Conservation (phyloP, 345 rosid species). For the Rubroshorea leprosula region DNA sequence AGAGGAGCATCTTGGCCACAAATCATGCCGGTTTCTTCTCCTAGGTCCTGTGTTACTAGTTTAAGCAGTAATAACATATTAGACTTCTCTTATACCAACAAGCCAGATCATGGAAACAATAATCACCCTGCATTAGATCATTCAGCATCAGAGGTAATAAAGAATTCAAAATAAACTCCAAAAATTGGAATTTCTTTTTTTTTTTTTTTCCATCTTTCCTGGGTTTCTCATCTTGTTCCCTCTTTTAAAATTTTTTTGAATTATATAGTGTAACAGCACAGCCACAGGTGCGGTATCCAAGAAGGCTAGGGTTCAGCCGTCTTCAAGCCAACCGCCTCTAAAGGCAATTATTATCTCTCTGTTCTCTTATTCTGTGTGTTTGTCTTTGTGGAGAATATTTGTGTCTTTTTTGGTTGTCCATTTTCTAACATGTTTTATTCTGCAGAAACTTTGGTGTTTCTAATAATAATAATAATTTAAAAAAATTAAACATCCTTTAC, state of each 20-base stretch:
- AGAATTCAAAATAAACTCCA: too few species aligned
- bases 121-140: slow-evolving; percentile 23
- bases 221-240: not conserved
- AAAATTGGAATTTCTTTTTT: not conserved
- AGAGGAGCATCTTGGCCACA: slow-evolving; percentile 23
- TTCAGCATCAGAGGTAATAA: slow-evolving; percentile 36
- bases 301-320: slow-evolving; percentile 49
- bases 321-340: slow-evolving; percentile 34
- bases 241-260: not conserved
- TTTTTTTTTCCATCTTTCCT: not conserved
- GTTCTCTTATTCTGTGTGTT: slow-evolving; percentile 5
- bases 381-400: too few species aligned
- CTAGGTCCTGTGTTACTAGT: slow-evolving; percentile 41
- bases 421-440: slow-evolving; percentile 17
- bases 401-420: slow-evolving; percentile 21
- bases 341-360: slow-evolving; percentile 21
- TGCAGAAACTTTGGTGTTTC: too few species aligned
- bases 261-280: slow-evolving; percentile 34
- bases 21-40: slow-evolving; percentile 33
- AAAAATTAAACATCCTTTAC: too few species aligned
- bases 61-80: slow-evolving; percentile 26
- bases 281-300: slow-evolving; percentile 33
- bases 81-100: slow-evolving; percentile 38
- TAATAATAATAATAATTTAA: too few species aligned
- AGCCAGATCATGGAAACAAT: slow-evolving; percentile 15